phyloP scores from a whole-genome alignment of 805 yeast species.

The Metschnikowia anglica region DNA sequence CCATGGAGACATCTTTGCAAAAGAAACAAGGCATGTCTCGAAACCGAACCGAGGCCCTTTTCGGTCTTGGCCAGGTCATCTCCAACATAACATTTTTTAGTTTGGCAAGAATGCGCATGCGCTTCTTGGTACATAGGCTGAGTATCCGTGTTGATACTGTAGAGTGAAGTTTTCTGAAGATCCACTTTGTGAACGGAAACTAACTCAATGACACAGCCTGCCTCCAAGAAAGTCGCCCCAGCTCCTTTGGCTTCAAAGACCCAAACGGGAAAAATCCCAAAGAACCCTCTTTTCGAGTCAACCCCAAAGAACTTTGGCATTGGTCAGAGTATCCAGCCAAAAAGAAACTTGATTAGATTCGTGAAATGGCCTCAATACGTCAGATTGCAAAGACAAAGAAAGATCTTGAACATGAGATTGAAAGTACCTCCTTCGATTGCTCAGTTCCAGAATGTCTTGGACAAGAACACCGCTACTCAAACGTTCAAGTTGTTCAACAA shows the following conservation, averaged over 20 bases:
- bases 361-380: conserved; percentile 99
- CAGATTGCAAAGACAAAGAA: conserved; percentile 98
- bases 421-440: conserved; percentile 99
- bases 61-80: conserved; percentile 1
- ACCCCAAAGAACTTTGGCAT: conserved; percentile 93
- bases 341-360: conserved; percentile 93
- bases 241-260: conserved; percentile 47
- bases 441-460: conserved; percentile 93
- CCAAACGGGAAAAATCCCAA: conserved; percentile 26
- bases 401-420: conserved; percentile 90
- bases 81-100: conserved; percentile 14
- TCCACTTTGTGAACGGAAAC: conserved; percentile 28
- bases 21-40: background rate
- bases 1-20: background rate
- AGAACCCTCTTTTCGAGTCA: conserved; percentile 57
- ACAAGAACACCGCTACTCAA: conserved; percentile 98
- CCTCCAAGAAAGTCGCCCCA: conserved; percentile 51
- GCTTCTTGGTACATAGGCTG: conserved; percentile 47
- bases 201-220: conserved; percentile 55
- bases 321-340: conserved; percentile 95
- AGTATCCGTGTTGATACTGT: conserved; percentile 40
- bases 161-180: conserved; percentile 34
- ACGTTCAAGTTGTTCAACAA: conserved; percentile 96
- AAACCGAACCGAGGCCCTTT: background rate
- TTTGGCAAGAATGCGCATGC: conserved; percentile 29